Conservation (phyloP, 495 filamentous ascomycete species). For the Aspergillus steynii region DNA sequence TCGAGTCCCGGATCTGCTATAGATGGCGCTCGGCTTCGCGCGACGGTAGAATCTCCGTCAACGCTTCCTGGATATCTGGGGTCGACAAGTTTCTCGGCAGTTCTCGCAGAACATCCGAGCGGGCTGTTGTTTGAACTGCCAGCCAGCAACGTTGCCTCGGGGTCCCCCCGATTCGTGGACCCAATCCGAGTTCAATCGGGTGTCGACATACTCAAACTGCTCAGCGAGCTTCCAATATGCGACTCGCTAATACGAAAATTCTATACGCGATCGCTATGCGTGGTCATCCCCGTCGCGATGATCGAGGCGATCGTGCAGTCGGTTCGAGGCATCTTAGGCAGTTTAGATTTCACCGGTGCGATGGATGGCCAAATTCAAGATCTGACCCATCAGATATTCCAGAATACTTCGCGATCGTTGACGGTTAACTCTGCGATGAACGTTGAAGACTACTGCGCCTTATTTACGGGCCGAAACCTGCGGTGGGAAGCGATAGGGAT, state of each 20-base stretch:
- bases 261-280: conserved; percentile 24
- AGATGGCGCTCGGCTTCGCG: conserved; percentile 22
- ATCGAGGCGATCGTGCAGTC: conserved; percentile 32
- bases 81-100: conserved; percentile 51
- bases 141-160: conserved; percentile 33
- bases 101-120: conserved; percentile 41
- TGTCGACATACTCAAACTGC: conserved; percentile 41
- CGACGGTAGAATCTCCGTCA: conserved; percentile 28
- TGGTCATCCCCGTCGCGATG: conserved; percentile 25
- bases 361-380: conserved; percentile 32
- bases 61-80: conserved; percentile 48
- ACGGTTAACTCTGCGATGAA: conserved; percentile 31
- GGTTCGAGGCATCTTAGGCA: conserved; percentile 26
- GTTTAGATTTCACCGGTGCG: conserved; percentile 22
- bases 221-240: conserved; percentile 34
- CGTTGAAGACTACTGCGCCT: conserved; percentile 35
- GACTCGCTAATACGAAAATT: conserved; percentile 30
- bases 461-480: conserved; percentile 51
- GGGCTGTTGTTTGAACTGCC: conserved; percentile 37
- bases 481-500: conserved; percentile 62
- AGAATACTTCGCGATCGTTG: conserved; percentile 35
- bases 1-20: conserved; percentile 31
- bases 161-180: conserved; percentile 27
- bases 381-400: conserved; percentile 33
- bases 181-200: conserved; percentile 40